Percentiles rank a stretch among this genome's conserved stretches.
These are phyloP conservation scores for Chenopodium berlandieri DNA, from an alignment of 148 eudicot genomes.

Conservation along the genomic window DNA sequence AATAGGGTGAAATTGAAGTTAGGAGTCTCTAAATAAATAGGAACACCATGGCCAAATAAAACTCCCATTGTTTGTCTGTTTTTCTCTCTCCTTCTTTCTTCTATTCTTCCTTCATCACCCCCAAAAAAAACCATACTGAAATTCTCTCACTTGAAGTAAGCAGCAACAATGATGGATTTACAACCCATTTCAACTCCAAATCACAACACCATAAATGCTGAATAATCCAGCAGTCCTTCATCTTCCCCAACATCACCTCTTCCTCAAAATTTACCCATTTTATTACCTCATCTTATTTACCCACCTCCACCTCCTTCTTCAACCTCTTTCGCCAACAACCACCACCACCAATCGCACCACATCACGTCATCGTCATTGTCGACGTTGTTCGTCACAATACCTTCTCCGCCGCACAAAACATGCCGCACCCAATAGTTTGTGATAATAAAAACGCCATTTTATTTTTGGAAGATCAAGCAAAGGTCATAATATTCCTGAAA, in stretches of 20 bases:
- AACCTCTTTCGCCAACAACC: not conserved
- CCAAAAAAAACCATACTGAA: not conserved
- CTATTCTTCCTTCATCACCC: not conserved
- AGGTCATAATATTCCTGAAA: too few species aligned
- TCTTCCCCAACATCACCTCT: conserved; percentile 21
- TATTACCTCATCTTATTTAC: not conserved
- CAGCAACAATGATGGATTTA: conserved; percentile 11
- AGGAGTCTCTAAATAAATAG: too few species aligned
- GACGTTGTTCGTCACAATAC: too few species aligned
- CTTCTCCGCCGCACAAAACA: too few species aligned
- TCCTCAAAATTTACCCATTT: not conserved
- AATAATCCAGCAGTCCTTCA: not conserved
- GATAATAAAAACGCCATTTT: too few species aligned
- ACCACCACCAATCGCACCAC: too few species aligned
- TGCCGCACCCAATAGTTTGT: too few species aligned
- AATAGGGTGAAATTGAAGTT: too few species aligned
- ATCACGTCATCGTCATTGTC: too few species aligned
- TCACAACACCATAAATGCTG: not conserved
- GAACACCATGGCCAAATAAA: not conserved
- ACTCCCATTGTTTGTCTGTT: not conserved
- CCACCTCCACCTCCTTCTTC: not conserved
- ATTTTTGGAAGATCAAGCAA: too few species aligned
- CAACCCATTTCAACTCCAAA: not conserved
- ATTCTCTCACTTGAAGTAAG: not conserved
- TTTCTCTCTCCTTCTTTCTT: not conserved